Evolutionary conservation across 805 yeast genomes (phyloP), one percentile per base, ranked within the genome.

Genomic region (Lipomyces oligophaga): DNA sequence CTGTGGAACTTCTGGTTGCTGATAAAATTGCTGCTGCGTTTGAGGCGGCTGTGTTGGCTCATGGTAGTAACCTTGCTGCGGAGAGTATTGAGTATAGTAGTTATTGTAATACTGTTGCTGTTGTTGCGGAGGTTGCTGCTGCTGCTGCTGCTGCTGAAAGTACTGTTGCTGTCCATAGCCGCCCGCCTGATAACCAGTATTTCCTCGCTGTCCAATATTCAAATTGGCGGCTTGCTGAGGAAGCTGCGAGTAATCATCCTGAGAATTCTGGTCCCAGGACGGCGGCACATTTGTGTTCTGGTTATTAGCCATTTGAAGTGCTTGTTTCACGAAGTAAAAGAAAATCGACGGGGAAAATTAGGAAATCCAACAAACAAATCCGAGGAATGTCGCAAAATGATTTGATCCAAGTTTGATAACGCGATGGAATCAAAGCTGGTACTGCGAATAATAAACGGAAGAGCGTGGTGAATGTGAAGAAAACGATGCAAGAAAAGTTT

Each of bases 1-100:
- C 22, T 57, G 41, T 35, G 47, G 40, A 42, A 60, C 15, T 44
- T 52, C 45, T 42, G 20, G 47, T 27, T 32, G 54, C 54, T 41
- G 61, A 28, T 46, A 59, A 27, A 27, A 52, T 41, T 38, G 58
- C 59, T 44, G 52, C 33, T 36, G 42, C 37, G 39, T 38, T 42
- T 41, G 54, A 25, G 39, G 48, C 31, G 38, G 49, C 44, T 36
- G 49, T 27, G 30, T 24, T 25, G 39, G 47, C 50, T 39, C 41
- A 37, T 39, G 39, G 36, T 40, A 21, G 41, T 49, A 49, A 16
- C 41, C 47, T 30, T 43, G 51, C 34, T 47, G 49, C 22, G 28
- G 45, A 15, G 26, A 40, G 16, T 42, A 31, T 41, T 40, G 45
- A 37, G 27, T 28, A 24, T 44, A 21, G n/a, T n/a, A n/a, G n/a